A percentile compares a stretch with the other conserved stretches of the same genome.
Conservation (phyloP, 2,329 filamentous ascomycete species). For the Ascochyta rabiei region DNA sequence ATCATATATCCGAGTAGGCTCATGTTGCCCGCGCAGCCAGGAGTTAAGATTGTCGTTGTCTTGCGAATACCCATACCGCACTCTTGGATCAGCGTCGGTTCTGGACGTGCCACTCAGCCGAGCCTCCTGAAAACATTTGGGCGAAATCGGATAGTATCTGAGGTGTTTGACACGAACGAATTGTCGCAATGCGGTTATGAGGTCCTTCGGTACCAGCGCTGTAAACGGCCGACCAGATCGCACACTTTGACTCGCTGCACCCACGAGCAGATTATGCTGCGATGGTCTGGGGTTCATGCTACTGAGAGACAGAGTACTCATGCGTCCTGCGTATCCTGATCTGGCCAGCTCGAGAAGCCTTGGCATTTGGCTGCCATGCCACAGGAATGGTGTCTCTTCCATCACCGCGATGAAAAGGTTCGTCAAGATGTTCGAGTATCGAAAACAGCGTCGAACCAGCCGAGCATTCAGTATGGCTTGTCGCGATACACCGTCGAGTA, state of each 20-base stretch:
- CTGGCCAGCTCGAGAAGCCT: background rate
- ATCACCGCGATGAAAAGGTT: slow-evolving; percentile 4
- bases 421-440: background rate
- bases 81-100: background rate
- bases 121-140: background rate
- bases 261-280: background rate
- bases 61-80: background rate
- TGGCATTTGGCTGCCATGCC: background rate
- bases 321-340: background rate
- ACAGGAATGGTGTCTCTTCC: slow-evolving; percentile 9
- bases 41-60: background rate
- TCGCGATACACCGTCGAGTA: slow-evolving; percentile 5
- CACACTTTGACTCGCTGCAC: background rate
- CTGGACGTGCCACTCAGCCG: background rate
- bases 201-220: background rate
- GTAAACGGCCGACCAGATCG: background rate
- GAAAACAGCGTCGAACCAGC: slow-evolving; percentile 6
- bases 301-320: slow-evolving; percentile 7
- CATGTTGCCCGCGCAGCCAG: background rate
- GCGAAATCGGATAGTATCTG: slow-evolving; percentile 2
- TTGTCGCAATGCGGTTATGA: background rate
- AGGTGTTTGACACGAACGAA: background rate
- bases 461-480: slow-evolving; percentile 6
- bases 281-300: background rate
- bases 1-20: background rate